These are phyloP conservation scores for Colletotrichum agaves DNA, from an alignment of 2,329 filamentous ascomycete species.

Conservation along the genomic window DNA sequence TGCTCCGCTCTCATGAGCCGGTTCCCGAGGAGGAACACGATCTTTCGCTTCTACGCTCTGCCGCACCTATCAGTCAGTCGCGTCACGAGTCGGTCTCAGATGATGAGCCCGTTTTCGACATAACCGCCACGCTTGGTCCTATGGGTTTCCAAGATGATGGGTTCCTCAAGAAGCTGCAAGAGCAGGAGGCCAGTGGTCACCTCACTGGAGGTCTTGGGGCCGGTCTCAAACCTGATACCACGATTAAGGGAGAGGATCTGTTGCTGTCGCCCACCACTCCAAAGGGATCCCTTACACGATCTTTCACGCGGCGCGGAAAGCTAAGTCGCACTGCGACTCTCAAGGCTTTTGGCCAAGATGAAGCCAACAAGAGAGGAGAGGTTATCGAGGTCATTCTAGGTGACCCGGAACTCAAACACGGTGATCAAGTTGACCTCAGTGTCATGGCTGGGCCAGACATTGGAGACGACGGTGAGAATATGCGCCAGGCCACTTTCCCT, in stretches of 20 bases:
- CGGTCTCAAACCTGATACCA: slow-evolving; percentile 61
- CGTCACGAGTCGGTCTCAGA: slow-evolving; percentile 47
- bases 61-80: slow-evolving; percentile 53
- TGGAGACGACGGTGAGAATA: slow-evolving; percentile 42
- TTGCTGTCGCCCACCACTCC: slow-evolving; percentile 50
- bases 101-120: slow-evolving; percentile 52
- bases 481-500: slow-evolving; percentile 52
- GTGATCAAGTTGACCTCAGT: slow-evolving; percentile 61
- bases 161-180: slow-evolving; percentile 58
- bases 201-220: slow-evolving; percentile 69
- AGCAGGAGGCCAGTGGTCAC: slow-evolving; percentile 64
- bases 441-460: slow-evolving; percentile 57
- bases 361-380: slow-evolving; percentile 69
- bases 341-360: slow-evolving; percentile 63
- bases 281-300: slow-evolving; percentile 51
- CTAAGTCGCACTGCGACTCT: slow-evolving; percentile 54
- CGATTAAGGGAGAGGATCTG: slow-evolving; percentile 62
- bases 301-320: slow-evolving; percentile 52
- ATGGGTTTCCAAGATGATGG: slow-evolving; percentile 54
- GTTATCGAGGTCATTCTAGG: slow-evolving; percentile 69
- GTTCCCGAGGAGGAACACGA: slow-evolving; percentile 55
- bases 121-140: slow-evolving; percentile 59
- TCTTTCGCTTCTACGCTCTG: slow-evolving; percentile 54
- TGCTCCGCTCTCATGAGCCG: slow-evolving; percentile 42
- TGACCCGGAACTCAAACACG: slow-evolving; percentile 33